These are phyloP conservation scores for Volvox reticuliferus DNA, from an alignment of 139 green algal genomes.

Conservation along the genomic window DNA sequence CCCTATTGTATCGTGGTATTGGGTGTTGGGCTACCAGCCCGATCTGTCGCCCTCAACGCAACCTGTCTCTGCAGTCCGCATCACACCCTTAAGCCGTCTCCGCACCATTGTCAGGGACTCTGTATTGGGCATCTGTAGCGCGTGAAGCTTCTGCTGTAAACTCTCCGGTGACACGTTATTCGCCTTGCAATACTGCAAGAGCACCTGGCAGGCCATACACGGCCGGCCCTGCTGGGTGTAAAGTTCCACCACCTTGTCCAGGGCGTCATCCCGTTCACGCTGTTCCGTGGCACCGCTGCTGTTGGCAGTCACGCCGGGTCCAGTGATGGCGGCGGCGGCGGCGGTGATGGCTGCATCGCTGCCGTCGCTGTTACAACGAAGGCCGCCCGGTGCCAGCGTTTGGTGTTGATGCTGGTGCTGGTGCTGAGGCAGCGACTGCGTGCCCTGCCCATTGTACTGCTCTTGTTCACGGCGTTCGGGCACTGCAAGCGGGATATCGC, in stretches of 20 bases:
- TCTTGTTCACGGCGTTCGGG: background rate
- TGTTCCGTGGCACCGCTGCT: background rate
- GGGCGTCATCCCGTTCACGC: background rate
- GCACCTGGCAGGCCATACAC: constrained; percentile 21
- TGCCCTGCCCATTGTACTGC: background rate
- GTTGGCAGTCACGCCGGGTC: background rate
- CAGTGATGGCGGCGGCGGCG: too few relatives aligned
- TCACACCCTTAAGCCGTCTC: too few relatives aligned
- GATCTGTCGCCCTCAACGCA: too few relatives aligned
- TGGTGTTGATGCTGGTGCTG: background rate
- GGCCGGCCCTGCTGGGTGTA: background rate
- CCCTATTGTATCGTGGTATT: too few relatives aligned
- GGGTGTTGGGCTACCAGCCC: too few relatives aligned
- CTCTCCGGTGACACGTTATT: background rate
- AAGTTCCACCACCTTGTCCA: constrained; percentile 19
- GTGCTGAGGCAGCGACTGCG: background rate
- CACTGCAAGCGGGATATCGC: too few relatives aligned
- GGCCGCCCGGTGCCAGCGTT: background rate
- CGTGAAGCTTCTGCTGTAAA: background rate
- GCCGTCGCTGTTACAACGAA: background rate
- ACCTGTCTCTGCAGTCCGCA: too few relatives aligned
- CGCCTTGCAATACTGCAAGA: constrained; percentile 28
- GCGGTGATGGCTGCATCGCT: background rate
- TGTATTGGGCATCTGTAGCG: background rate
- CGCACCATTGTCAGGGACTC: constrained; percentile 7